phyloP scores from a whole-genome alignment of 1,284 basidiomycete species.

The Agroathelia rolfsii region DNA sequence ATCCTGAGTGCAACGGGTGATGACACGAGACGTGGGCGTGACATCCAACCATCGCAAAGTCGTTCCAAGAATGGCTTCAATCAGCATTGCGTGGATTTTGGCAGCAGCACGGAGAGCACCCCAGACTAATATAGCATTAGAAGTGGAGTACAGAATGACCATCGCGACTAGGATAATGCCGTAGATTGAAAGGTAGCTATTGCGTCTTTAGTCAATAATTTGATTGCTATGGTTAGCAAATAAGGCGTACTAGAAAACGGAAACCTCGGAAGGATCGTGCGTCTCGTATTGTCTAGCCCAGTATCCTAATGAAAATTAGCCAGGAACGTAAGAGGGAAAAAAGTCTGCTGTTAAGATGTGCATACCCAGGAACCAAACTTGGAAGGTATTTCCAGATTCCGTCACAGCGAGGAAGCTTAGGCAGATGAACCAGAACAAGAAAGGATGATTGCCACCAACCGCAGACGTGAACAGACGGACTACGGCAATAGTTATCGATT shows the following conservation, averaged over 20 bases:
- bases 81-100: constrained; percentile 30
- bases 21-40: constrained; percentile 44
- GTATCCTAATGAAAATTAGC: too few species aligned
- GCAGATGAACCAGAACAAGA: constrained; percentile 16
- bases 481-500: constrained; percentile 12
- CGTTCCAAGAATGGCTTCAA: constrained; percentile 36
- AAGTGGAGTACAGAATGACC: constrained; percentile 20
- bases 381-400: constrained; percentile 28
- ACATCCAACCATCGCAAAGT: constrained; percentile 44
- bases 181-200: constrained; percentile 39
- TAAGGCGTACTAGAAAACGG: constrained; percentile 28
- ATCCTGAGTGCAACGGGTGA: constrained; percentile 48
- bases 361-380: constrained; percentile 51
- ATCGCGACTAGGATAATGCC: constrained; percentile 24
- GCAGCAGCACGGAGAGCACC: constrained; percentile 35
- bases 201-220: background rate
- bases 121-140: constrained; percentile 27
- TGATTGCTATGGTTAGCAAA: constrained; percentile 1
- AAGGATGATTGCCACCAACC: constrained; percentile 16
- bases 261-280: constrained; percentile 24
- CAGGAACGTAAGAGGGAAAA: too few species aligned
- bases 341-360: too few species aligned
- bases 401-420: constrained; percentile 17
- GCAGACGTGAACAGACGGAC: constrained; percentile 19
- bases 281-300: constrained; percentile 48